These are phyloP conservation scores for Fimicolochytrium jonesii DNA, from an alignment of 192 early-diverging fungal species.

Conservation along the genomic window DNA sequence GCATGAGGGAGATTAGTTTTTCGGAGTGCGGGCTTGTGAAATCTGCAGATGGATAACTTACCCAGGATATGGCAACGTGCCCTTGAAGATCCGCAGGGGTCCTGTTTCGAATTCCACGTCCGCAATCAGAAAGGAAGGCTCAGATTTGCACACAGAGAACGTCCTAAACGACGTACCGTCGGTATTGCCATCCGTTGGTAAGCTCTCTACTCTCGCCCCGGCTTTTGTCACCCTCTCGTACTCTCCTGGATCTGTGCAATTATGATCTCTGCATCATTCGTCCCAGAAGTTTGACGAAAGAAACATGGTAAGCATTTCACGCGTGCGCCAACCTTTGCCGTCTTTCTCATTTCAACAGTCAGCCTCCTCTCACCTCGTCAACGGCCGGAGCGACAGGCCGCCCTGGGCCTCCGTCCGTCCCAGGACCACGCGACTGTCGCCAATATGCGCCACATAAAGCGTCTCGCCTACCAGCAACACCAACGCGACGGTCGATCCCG, in stretches of 20 bases:
- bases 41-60: constrained; percentile 23
- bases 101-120: constrained; percentile 34
- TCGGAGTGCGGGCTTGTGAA: background rate
- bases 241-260: constrained; percentile 19
- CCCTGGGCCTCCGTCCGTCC: constrained; percentile 12
- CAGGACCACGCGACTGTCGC: constrained; percentile 42
- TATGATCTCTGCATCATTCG: background rate
- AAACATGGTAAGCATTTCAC: background rate
- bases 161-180: no score
- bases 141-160: no score
- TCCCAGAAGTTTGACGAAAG: background rate
- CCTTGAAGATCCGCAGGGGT: constrained; percentile 54
- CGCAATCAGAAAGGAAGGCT: no score
- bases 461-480: constrained; percentile 27
- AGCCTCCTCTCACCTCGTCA: constrained; percentile 35
- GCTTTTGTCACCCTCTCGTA: constrained; percentile 38
- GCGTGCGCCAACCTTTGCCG: background rate
- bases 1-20: constrained; percentile 1
- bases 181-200: no score
- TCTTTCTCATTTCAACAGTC: constrained; percentile 5
- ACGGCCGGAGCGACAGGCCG: constrained; percentile 5
- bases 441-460: constrained; percentile 39
- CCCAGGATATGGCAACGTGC: constrained; percentile 54
- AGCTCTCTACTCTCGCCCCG: constrained; percentile 6
- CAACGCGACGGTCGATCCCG: constrained; percentile 45